A percentile compares a stretch with the other conserved stretches of the same genome.
These are phyloP conservation scores for Eutrema salsugineum DNA, from an alignment of 441 rosid genomes.

Conservation along the genomic window DNA sequence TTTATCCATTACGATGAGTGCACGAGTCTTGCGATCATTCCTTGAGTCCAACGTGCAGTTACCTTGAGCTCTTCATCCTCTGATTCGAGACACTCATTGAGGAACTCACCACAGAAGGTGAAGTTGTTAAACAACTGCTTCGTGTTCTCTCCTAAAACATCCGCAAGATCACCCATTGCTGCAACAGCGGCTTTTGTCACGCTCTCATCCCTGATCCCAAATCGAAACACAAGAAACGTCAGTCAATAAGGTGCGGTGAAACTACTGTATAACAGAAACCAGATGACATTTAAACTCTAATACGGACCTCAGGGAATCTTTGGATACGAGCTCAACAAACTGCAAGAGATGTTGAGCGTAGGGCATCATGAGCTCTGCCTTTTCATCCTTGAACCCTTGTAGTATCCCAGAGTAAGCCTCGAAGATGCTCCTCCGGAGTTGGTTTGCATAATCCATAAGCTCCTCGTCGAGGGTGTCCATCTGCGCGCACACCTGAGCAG, in stretches of 20 bases:
- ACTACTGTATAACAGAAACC: not conserved
- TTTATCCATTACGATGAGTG: constrained; percentile 29
- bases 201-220: constrained; percentile 62
- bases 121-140: constrained; percentile 64
- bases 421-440: constrained; percentile 78
- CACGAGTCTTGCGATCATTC: constrained; percentile 80
- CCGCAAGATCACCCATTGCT: constrained; percentile 94
- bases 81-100: constrained; percentile 69
- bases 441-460: constrained; percentile 79
- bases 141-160: constrained; percentile 72
- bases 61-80: constrained; percentile 85
- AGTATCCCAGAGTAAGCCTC: constrained; percentile 95
- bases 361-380: constrained; percentile 78
- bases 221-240: not conserved
- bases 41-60: constrained; percentile 86
- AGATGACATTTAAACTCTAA: not conserved
- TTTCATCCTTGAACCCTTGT: constrained; percentile 81
- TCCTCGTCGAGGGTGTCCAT: constrained; percentile 74
- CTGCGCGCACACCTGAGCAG: constrained; percentile 70
- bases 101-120: constrained; percentile 55
- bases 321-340: constrained; percentile 73
- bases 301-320: constrained; percentile 60
- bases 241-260: not conserved
- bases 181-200: constrained; percentile 92
- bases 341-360: constrained; percentile 83